Evolutionary conservation across 805 yeast genomes (phyloP), one percentile per base, ranked within the genome.

Genomic region (Candida oleophila): DNA sequence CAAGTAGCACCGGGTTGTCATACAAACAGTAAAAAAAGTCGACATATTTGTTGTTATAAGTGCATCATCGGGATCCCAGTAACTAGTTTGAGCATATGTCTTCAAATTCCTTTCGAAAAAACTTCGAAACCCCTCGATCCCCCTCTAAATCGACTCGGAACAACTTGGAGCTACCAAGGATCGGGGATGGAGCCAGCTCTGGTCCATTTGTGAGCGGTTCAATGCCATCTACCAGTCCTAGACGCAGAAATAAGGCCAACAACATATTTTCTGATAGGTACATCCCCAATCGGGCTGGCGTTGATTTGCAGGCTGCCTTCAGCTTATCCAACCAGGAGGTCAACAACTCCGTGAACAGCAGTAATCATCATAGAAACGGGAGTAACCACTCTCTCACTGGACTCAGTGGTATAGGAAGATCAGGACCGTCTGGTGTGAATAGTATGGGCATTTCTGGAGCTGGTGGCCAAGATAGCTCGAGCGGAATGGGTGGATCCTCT

Each of bases 291-390:
- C 69, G 99, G 42, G 83, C 88, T 1, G 96, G 96, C 0, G 79
- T 89, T 21, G 95, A 89, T 57, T 69, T 92, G 14, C 94, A 89
- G 57, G 89, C 97, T 0, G 96, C 96, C 5, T 85, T 82, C 62
- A 78, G 82, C 48, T 66, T 83, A 42, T 75, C 74, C 20, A 66
- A 68, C 43, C 78, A 73, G 47, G 78, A 71, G 15, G 59, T 77
- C 61, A 25, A 25, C 11, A 25, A 25, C 30, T 7, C 30, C 11
- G 30, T 25, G 30, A 25, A 11, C 16, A 66, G 15, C 73, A 74
- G 1, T 68, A 68, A 39, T 53, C 66, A 32, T 50, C 69, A 60
- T 43, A 46, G 59, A 16, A 47, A 49, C 21, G 38, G 22, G 19
- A 20, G 20, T 18, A 16, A 30, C 35, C 2, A 19, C 21, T 15